phyloP scores from a whole-genome alignment of 768 basidiomycete genomes.

The Naganishia onofrii region DNA sequence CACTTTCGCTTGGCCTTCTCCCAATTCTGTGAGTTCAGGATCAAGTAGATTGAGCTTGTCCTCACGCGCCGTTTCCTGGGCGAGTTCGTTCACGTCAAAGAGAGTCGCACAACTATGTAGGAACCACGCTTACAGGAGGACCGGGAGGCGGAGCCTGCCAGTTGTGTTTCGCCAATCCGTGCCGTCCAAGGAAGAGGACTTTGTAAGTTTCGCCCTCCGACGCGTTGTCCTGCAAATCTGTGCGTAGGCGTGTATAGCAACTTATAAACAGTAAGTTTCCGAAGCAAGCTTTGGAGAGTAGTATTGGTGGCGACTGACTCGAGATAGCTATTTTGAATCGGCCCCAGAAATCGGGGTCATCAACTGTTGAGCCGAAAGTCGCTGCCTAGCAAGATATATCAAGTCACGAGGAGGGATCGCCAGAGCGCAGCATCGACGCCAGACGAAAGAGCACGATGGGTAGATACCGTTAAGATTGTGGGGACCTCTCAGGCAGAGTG shows the following conservation, averaged over 20 bases:
- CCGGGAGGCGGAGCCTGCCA: slow-evolving; percentile 18
- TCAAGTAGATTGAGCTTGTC: slow-evolving; percentile 36
- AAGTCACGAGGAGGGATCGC: background rate
- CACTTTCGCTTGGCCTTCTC: slow-evolving; percentile 39
- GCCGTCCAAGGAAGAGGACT: slow-evolving; percentile 47
- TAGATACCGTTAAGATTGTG: too few species aligned
- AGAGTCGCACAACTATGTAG: background rate
- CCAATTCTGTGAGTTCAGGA: slow-evolving; percentile 44
- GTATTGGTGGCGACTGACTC: background rate
- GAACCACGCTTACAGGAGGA: background rate
- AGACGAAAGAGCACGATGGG: too few species aligned
- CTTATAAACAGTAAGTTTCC: background rate
- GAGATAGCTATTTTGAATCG: background rate
- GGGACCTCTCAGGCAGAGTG: too few species aligned
- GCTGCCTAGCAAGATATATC: background rate
- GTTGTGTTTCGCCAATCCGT: slow-evolving; percentile 50
- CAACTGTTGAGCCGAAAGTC: background rate
- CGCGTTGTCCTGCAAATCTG: background rate
- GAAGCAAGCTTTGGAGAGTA: background rate
- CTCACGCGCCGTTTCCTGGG: background rate
- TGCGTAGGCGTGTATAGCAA: background rate
- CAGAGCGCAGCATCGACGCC: background rate
- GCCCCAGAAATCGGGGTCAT: background rate
- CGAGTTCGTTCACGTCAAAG: background rate
- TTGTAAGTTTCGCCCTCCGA: slow-evolving; percentile 33